phyloP scores from a whole-genome alignment of 139 green algal species.

The Nannochloris sp. region DNA sequence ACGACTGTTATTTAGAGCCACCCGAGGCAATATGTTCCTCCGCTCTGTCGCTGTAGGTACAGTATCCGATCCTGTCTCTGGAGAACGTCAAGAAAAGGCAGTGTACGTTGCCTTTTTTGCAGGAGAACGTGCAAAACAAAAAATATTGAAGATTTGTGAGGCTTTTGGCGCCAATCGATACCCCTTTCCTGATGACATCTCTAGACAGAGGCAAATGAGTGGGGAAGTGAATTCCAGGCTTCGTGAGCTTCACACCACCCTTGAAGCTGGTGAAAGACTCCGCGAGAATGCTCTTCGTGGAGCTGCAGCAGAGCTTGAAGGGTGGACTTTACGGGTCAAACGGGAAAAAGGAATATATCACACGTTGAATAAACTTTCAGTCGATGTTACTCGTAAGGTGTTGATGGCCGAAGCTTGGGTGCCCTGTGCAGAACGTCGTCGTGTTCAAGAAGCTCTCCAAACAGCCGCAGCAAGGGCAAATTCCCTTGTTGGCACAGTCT shows the following conservation, averaged over 20 bases:
- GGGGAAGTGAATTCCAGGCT: conserved; percentile 78
- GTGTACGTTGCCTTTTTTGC: conserved; percentile 98
- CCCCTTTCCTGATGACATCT: conserved; percentile 89
- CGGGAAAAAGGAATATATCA: conserved; percentile 95
- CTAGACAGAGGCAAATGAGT: conserved; percentile 81
- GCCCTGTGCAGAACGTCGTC: conserved; percentile 41
- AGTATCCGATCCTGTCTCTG: conserved; percentile 69
- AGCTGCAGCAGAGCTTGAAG: conserved; percentile 56
- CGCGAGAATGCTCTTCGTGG: conserved; percentile 57
- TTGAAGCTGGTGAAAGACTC: conserved; percentile 75
- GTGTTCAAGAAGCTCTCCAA: conserved; percentile 64
- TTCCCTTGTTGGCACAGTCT: conserved; percentile 65
- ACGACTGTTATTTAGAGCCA: conserved; percentile 94
- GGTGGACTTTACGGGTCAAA: conserved; percentile 55
- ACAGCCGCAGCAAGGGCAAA: conserved; percentile 35
- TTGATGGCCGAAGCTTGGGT: conserved; percentile 94
- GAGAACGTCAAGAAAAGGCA: conserved; percentile 81
- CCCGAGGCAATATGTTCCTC: conserved; percentile 98
- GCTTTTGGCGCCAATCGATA: conserved; percentile 94
- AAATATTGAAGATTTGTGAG: conserved; percentile 92
- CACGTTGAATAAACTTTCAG: conserved; percentile 91
- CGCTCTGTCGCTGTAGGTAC: conserved; percentile 22
- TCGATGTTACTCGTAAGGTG: conserved; percentile 89
- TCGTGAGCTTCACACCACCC: conserved; percentile 83
- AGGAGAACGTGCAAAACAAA: conserved; percentile 81